Evolutionary conservation across 148 eudicot genomes (phyloP), one percentile per base, ranked within the genome.

Genomic region (Heliamphora exappendiculata): DNA sequence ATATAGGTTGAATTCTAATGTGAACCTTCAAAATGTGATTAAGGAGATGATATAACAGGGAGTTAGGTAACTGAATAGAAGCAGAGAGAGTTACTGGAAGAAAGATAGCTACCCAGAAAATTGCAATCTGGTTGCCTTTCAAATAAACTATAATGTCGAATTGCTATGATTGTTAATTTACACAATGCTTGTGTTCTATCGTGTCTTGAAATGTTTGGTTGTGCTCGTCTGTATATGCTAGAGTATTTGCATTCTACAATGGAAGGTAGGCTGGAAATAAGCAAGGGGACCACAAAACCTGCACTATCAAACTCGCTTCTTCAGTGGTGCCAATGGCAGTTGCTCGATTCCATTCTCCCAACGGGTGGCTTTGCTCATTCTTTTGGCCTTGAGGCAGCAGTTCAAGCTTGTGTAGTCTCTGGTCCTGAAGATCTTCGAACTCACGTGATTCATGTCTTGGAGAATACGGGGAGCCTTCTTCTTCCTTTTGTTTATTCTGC

Each of bases 301-400:
- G 20, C 67, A 67, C 72, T 80, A 20, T 19, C n/a, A 7, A 28
- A 44, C 58, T 64, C 81, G 66, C 72, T 54, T 55, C 76, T 79
- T n/a, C 87, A 75, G 29, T 94, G 98, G 98, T 90, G 88, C 80
- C 87, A 92, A 76, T 94, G 98, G 98, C 98, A 94, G 55, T 80
- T 94, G 54, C 80, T 94, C 0, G 98, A 94, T 78, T 94, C 98
- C 47, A 77, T 92, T 72, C 92, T 94, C 58, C 97, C 98, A 14
- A 94, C 98, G 19, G 98, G 98, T 24, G 98, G 97, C 62, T 94
- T 94, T 78, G 98, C 98, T 72, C 98, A 92, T 86, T 94, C 98
- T 34, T 85, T 83, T 17, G 97, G 98, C 49, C 91, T 94, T 0
- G 98, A 94, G 75, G 93, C 98, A 54, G 95, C 98, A 39, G 83